Evolutionary conservation across 169 alveolate species (phyloP).

Genomic region (Eimeria zaria): DNA sequence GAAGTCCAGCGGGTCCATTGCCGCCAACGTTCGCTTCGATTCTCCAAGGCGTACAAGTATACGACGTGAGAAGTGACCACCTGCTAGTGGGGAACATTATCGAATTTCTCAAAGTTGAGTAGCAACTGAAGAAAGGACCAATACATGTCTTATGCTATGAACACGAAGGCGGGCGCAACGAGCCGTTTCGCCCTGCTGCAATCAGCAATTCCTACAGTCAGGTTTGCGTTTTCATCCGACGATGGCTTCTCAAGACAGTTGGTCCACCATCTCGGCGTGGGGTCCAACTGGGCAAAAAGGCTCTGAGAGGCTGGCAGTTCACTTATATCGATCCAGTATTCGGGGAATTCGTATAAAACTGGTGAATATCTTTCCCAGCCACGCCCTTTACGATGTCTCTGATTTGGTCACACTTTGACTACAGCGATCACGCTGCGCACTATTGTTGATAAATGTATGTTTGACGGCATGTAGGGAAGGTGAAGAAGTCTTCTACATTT

Average conservation of each 20-base stretch:
- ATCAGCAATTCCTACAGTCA: background rate
- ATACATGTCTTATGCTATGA: background rate
- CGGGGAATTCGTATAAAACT: background rate
- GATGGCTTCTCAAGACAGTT: background rate
- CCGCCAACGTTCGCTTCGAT: constrained; percentile 19
- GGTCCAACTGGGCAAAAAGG: background rate
- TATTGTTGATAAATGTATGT: background rate
- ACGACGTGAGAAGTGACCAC: constrained; percentile 49
- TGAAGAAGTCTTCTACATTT: background rate
- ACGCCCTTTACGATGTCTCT: background rate
- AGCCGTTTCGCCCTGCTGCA: background rate
- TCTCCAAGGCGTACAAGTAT: background rate
- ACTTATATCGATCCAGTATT: background rate
- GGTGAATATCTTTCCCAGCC: background rate
- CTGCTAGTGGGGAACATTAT: background rate
- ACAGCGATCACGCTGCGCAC: background rate
- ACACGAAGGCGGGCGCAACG: background rate
- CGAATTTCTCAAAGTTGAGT: constrained; percentile 16
- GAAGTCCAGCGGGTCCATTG: background rate
- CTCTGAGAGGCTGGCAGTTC: background rate
- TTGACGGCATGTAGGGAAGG: background rate
- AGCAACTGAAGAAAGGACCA: background rate
- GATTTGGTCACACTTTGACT: background rate
- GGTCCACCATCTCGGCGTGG: background rate
- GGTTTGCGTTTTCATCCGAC: background rate